Percentiles rank a stretch among this genome's conserved stretches.
phyloP scores from a whole-genome alignment of 345 rosid genomes.

The rapeseed (Brassica napus) region DNA sequence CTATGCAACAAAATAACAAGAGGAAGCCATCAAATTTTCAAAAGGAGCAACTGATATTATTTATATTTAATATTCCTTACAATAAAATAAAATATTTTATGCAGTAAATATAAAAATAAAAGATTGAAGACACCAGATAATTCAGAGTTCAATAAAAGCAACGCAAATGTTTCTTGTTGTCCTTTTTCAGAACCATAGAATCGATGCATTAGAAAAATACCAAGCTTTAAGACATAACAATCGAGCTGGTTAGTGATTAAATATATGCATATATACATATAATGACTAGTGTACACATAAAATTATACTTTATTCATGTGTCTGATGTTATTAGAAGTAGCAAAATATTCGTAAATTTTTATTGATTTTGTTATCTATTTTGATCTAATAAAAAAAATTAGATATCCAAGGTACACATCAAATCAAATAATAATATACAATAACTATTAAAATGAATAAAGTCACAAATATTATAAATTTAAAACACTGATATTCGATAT shows the following conservation, averaged over 20 bases:
- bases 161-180: slow-evolving; percentile 70
- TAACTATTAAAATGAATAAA: too few relatives aligned
- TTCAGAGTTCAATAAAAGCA: slow-evolving; percentile 42
- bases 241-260: slow-evolving; percentile 37
- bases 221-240: slow-evolving; percentile 50
- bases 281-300: background rate
- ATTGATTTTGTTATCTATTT: too few relatives aligned
- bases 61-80: slow-evolving; percentile 30
- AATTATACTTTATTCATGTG: slow-evolving; percentile 2
- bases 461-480: too few relatives aligned
- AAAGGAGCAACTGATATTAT: slow-evolving; percentile 43
- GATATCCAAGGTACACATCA: too few relatives aligned
- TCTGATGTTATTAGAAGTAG: slow-evolving; percentile 15
- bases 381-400: too few relatives aligned
- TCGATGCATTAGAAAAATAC: slow-evolving; percentile 52
- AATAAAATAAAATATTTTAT: slow-evolving; percentile 15
- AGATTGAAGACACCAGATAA: slow-evolving; percentile 38
- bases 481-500: too few relatives aligned
- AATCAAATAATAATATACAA: too few relatives aligned
- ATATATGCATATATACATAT: slow-evolving; percentile 10
- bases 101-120: slow-evolving; percentile 37
- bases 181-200: slow-evolving; percentile 63
- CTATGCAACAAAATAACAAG: slow-evolving; percentile 71
- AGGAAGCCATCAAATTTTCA: slow-evolving; percentile 62
- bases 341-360: too few relatives aligned